A percentile compares a stretch with the other conserved stretches of the same genome.
Conservation (phyloP, 768 basidiomycete genomes). For the Termitomyces sp. region DNA sequence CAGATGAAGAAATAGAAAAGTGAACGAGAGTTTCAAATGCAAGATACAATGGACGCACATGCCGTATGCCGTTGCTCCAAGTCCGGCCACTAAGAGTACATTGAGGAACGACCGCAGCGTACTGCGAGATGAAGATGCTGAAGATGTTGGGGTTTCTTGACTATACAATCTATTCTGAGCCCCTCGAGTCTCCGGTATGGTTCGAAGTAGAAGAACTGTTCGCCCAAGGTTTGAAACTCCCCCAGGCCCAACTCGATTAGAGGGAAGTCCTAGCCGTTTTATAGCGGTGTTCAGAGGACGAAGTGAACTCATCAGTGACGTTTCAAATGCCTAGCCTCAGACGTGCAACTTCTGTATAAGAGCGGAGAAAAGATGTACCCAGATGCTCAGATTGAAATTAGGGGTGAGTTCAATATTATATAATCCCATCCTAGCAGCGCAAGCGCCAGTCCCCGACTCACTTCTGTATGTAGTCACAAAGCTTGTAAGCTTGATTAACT, state of each 20-base stretch:
- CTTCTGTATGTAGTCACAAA: too few relatives aligned
- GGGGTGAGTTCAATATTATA: too few relatives aligned
- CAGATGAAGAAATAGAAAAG: not conserved
- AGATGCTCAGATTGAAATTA: too few relatives aligned
- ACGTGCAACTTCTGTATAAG: not conserved
- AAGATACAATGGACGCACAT: slow-evolving; percentile 21
- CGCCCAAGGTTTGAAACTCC: not conserved
- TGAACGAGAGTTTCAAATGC: slow-evolving; percentile 2
- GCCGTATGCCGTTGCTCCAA: slow-evolving; percentile 30
- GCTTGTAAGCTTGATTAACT: too few relatives aligned
- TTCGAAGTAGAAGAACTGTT: not conserved
- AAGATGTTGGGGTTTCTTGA: not conserved
- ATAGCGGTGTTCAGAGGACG: not conserved
- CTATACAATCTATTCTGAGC: not conserved
- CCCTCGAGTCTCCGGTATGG: not conserved
- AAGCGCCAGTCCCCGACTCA: too few relatives aligned
- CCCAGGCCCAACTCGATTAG: not conserved
- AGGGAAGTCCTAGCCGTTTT: not conserved
- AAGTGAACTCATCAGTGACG: not conserved
- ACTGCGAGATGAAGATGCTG: slow-evolving; percentile 28
- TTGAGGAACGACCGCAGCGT: slow-evolving; percentile 21
- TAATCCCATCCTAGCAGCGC: too few relatives aligned
- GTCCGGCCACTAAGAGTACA: slow-evolving; percentile 26
- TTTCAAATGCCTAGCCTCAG: not conserved
- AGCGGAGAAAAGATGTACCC: not conserved